Evolutionary conservation across 2,329 filamentous ascomycete genomes (phyloP).

Genomic region (Zymoseptoria pseudotritici): DNA sequence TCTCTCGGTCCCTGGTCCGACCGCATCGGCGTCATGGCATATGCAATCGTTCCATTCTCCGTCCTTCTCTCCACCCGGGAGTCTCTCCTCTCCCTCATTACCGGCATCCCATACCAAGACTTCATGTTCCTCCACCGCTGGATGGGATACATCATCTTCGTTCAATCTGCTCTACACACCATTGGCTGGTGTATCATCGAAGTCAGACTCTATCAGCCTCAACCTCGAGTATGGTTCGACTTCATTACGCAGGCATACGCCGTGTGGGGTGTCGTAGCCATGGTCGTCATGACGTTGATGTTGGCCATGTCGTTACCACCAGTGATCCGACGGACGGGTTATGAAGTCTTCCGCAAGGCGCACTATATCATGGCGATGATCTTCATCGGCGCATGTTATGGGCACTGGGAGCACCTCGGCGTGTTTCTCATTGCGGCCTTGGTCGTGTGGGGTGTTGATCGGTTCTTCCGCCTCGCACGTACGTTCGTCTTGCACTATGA

Average conservation of each 20-base stretch:
- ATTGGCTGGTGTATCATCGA: conserved; percentile 63
- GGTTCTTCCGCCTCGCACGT: conserved; percentile 15
- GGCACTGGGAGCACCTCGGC: conserved; percentile 48
- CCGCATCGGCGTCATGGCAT: conserved; percentile 61
- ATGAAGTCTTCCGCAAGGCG: conserved; percentile 61
- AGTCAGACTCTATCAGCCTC: conserved; percentile 59
- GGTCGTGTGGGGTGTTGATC: conserved; percentile 46
- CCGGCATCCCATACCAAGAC: conserved; percentile 62
- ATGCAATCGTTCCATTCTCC: conserved; percentile 64
- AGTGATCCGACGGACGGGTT: conserved; percentile 59
- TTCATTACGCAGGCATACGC: conserved; percentile 61
- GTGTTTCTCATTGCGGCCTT: conserved; percentile 56
- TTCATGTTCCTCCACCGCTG: conserved; percentile 73
- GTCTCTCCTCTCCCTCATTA: conserved; percentile 61
- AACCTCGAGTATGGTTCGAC: conserved; percentile 49
- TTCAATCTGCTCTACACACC: conserved; percentile 61
- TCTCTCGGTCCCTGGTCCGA: conserved; percentile 61
- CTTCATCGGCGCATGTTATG: conserved; percentile 64
- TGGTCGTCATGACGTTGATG: conserved; percentile 54
- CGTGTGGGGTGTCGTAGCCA: conserved; percentile 64
- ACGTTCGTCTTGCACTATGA: conserved; percentile 12
- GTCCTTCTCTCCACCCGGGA: conserved; percentile 59
- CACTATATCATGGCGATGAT: conserved; percentile 66
- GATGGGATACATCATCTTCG: conserved; percentile 64
- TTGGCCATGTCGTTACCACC: conserved; percentile 51